Conservation (phyloP, 2,329 filamentous ascomycete species). For the Fusarium aywerte region DNA sequence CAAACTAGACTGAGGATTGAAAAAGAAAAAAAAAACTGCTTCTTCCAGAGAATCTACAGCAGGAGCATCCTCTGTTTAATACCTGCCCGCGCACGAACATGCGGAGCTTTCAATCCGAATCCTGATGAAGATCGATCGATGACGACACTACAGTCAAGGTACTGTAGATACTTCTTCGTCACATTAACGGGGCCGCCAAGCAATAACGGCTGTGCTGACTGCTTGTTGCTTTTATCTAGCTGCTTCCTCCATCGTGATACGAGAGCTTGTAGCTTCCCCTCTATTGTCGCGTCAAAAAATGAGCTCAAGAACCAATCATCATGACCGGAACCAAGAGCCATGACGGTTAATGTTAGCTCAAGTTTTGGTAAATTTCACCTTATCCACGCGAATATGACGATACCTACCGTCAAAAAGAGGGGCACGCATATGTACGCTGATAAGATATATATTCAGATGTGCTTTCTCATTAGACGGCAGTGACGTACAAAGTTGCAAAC, state of each 20-base stretch:
- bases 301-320: slow-evolving; percentile 9
- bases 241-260: neutral
- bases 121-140: slow-evolving; percentile 43
- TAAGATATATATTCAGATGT: neutral
- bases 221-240: neutral
- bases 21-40: neutral
- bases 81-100: neutral
- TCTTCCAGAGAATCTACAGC: neutral
- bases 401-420: slow-evolving; percentile 8
- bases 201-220: slow-evolving; percentile 6
- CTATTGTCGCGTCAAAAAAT: neutral
- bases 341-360: slow-evolving; percentile 2
- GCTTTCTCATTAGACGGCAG: neutral
- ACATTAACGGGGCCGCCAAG: slow-evolving; percentile 35
- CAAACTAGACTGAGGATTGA: neutral
- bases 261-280: neutral
- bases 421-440: neutral
- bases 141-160: slow-evolving; percentile 37
- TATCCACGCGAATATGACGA: slow-evolving; percentile 19
- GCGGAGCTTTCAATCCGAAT: slow-evolving; percentile 38
- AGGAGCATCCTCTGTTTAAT: slow-evolving; percentile 19
- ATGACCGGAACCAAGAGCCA: slow-evolving; percentile 1
- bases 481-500: slow-evolving; percentile 16
- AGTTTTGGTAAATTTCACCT: neutral
- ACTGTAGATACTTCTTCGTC: slow-evolving; percentile 27